A percentile compares a stretch with the other conserved stretches of the same genome.
phyloP scores from a whole-genome alignment of 176 grass and related monocot species.

The Microstegium vimineum region DNA sequence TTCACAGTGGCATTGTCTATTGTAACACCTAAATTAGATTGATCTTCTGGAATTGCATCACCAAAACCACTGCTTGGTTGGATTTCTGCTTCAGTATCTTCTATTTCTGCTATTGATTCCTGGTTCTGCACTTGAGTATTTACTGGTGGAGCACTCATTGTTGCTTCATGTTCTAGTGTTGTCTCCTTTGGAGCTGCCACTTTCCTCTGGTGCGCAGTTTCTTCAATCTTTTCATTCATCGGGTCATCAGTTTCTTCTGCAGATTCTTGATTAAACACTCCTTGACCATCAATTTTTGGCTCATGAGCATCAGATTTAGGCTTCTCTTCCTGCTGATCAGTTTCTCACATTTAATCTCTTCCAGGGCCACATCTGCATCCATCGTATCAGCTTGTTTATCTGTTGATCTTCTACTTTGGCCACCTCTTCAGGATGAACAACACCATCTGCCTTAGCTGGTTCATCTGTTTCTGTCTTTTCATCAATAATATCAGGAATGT shows the following conservation, averaged over 20 bases:
- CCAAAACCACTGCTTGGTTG: constrained; percentile 24
- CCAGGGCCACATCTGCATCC: constrained; percentile 4
- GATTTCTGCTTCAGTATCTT: constrained; percentile 10
- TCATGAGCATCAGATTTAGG: constrained; percentile 6
- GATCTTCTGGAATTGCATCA: constrained; percentile 10
- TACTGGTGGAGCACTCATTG: not conserved
- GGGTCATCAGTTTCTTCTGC: constrained; percentile 9
- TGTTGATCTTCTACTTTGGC: constrained; percentile 25
- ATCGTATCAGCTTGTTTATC: not conserved
- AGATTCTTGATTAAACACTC: constrained; percentile 26
- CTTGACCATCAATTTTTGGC: not conserved
- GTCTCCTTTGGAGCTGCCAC: constrained; percentile 5
- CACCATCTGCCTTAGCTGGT: not conserved
- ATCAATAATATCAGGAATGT: constrained; percentile 14
- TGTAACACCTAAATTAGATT: not conserved
- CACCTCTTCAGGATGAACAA: not conserved
- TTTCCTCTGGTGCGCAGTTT: not conserved
- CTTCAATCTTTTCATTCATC: not conserved
- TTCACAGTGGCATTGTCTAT: constrained; percentile 8
- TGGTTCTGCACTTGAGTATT: constrained; percentile 26
- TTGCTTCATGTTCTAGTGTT: constrained; percentile 12
- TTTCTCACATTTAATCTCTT: constrained; percentile 26
- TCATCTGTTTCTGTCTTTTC: constrained; percentile 18
- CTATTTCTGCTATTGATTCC: constrained; percentile 8
- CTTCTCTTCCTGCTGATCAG: constrained; percentile 1